phyloP scores from a whole-genome alignment of 2,329 filamentous ascomycete species.

The Podosphaera fusca region DNA sequence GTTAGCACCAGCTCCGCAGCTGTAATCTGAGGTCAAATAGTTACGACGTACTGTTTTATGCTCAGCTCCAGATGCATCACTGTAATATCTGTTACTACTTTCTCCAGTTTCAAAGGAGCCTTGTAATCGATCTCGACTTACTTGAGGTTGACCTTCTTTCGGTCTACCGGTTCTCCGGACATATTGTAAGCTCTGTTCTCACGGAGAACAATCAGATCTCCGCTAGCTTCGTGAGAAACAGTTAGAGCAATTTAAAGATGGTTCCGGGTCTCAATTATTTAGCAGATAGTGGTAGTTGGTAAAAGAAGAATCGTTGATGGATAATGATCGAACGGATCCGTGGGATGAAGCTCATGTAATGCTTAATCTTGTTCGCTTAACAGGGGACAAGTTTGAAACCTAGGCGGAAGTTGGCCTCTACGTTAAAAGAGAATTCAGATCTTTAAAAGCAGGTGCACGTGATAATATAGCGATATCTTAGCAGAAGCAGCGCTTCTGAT shows the following conservation, averaged over 20 bases:
- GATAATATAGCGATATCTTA: neutral
- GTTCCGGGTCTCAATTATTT: neutral
- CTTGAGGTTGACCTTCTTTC: constrained; percentile 60
- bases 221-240: neutral
- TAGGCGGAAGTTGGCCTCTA: neutral
- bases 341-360: neutral
- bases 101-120: neutral
- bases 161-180: neutral
- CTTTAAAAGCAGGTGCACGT: neutral
- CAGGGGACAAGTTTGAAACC: neutral
- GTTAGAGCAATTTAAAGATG: neutral
- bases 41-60: constrained; percentile 46
- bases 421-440: neutral
- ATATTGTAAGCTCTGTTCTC: neutral
- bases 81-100: constrained; percentile 23
- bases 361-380: neutral
- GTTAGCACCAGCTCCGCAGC: constrained; percentile 16
- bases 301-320: neutral
- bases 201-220: neutral
- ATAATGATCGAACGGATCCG: neutral
- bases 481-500: no score
- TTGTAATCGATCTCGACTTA: constrained; percentile 23
- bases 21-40: constrained; percentile 10
- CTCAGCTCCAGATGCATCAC: constrained; percentile 75
- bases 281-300: neutral